Evolutionary conservation across 345 rosid genomes (phyloP), one percentile per base, ranked within the genome.

Genomic region (Jatropha curcas): DNA sequence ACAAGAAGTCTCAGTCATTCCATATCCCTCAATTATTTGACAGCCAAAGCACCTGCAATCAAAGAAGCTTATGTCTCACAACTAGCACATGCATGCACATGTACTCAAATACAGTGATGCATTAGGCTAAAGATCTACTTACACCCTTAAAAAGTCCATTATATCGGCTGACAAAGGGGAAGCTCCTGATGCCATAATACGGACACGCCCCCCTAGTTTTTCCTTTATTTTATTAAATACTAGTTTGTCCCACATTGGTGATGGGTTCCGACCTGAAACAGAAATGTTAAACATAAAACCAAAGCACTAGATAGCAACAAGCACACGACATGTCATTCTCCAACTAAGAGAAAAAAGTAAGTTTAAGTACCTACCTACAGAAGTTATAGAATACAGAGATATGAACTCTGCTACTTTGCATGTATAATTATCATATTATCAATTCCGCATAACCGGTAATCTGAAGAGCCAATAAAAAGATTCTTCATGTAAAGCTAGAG

Each of bases 1-100:
- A 78, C 90, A 84, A 62, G 96, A 86, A 51, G 97, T 90, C 85
- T 94, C 97, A 19, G 97, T 94, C 98, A 94, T 86, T 79, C 97
- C 97, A 75, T 92, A 94, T 51, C 94, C 98, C 82, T 94, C 97
- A 71, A 82, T 63, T 69, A 93, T 87, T 71, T 79, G 73, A 79
- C 98, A 89, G 43, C 96, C 97, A 86, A 93, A 93, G 84, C 98
- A 93, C 82, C 98, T 94, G 86, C 67, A 33, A 68, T 59, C 67
- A 43, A 17, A 34, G 33, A 30, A 19, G 57, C 25, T 31, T n/a
- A 72, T 43, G 12, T 45, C 14, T 34, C 11, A 8, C 13, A 33
- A 14, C 30, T 60, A 17, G 60, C 16, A 30, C 13, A 2, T 3
- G 1, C 52, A 17, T 9, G 51, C 16, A 19, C n/a, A 67, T 4